Conservation (phyloP, 2,329 filamentous ascomycete genomes). For the Passalora sequoiae region DNA sequence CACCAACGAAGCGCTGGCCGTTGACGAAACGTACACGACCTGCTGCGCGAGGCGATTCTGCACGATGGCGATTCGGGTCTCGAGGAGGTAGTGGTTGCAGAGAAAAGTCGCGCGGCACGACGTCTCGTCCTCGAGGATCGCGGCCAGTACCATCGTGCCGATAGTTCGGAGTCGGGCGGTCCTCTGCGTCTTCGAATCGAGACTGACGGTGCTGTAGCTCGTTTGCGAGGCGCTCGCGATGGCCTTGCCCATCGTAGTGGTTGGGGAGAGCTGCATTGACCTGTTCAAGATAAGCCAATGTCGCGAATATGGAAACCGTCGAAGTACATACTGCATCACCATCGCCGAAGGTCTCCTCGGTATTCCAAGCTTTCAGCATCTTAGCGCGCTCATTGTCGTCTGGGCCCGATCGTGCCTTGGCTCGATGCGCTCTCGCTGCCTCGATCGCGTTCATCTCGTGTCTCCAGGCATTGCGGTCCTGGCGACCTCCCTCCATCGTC, state of each 20-base stretch:
- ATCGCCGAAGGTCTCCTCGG: slow-evolving; percentile 10
- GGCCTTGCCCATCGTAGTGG: slow-evolving; percentile 7
- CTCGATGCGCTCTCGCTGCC: background rate
- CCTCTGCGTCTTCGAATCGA: background rate
- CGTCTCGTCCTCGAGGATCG: background rate
- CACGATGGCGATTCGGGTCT: slow-evolving; percentile 1
- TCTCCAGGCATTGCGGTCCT: background rate
- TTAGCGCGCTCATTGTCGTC: background rate
- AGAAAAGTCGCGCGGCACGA: background rate
- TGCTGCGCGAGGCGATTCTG: background rate
- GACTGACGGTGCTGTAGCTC: background rate
- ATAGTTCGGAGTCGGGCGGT: background rate
- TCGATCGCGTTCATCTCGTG: background rate
- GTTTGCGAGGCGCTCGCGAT: background rate
- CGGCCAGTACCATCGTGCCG: background rate
- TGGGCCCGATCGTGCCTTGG: background rate
- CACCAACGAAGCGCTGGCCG: background rate
- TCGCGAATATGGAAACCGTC: no score
- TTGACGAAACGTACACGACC: background rate
- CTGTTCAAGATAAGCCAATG: no score
- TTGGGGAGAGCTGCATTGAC: no score
- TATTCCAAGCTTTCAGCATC: slow-evolving; percentile 11
- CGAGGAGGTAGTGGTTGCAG: background rate
- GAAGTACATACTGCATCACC: slow-evolving; percentile 6
- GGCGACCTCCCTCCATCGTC: slow-evolving; percentile 10